Base-by-base conservation (phyloP, 345 rosid species). In the Bretschneidera sinensis region DNA sequence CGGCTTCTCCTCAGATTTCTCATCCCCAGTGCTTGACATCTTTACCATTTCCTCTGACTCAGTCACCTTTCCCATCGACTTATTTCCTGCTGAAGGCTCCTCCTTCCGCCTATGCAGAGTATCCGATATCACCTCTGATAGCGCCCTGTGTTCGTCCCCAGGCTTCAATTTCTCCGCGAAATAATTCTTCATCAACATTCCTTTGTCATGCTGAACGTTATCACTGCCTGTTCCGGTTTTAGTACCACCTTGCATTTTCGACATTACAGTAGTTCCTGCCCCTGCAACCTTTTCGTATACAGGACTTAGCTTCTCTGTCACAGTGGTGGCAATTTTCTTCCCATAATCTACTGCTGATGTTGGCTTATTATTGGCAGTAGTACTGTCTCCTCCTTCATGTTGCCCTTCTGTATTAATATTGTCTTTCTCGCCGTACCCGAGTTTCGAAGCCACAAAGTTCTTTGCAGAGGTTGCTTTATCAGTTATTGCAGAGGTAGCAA, bases 101-200 rank as follows among this genome's bases (percentile, higher is more conserved):
- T 59, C 65, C 0, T 74, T 84, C 55, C 53, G 67, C 65, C 48
- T 70, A 11, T 69, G 77, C 68, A 82, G 65, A 24, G 80, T 72
- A 56, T 78, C 83, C 0, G 81, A 33, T 21, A 89, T 86, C 48
- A 83, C 71, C 51, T 86, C 84, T 0, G 90, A 75, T 16, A 88
- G 71, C 0, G 88, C 91, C 71, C 51, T 82, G 43, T 88, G 92
- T 69, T 77, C 98, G 45, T 86, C 98, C 13, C 92, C 83, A 0
- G 96, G 92, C 81, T 54, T 85, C 48, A 92, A 21, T 62, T 86
- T 92, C 70, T 86, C 91, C 2, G 68, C 68, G 1, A 83, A 7
- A 24, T 81, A 86, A 16, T 71, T 78, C 71, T 51, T 86, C 54
- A 81, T 64, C 0, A 96, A 75, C 7, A 71, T 78, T 31, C 82